phyloP scores from a whole-genome alignment of 176 grass and related monocot species.

The Leersia perrieri region DNA sequence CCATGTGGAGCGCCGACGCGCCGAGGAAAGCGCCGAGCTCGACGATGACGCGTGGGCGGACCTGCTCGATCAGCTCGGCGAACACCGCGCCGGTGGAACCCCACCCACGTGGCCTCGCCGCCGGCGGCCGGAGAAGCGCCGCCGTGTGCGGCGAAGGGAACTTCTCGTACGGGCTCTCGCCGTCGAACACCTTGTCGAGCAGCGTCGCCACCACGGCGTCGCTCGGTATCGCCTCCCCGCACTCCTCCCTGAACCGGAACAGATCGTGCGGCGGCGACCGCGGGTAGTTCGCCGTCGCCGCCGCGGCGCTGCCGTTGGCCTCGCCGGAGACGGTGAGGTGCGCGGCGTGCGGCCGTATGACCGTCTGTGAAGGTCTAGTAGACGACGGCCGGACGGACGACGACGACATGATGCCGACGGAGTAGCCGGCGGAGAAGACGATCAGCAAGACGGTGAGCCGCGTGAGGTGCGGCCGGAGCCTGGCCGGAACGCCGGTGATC shows the following conservation, averaged over 20 bases:
- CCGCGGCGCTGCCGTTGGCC: background rate
- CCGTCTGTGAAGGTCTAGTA: constrained; percentile 15
- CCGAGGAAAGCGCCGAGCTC: constrained; percentile 97
- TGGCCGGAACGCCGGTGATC: background rate
- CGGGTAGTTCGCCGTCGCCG: background rate
- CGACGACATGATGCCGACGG: constrained; percentile 61
- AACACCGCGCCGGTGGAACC: constrained; percentile 84
- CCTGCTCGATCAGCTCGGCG: constrained; percentile 59
- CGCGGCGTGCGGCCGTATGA: constrained; percentile 26
- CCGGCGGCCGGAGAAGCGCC: constrained; percentile 54
- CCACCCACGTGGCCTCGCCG: constrained; percentile 68
- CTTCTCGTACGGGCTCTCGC: constrained; percentile 59
- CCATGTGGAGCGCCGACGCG: constrained; percentile 98
- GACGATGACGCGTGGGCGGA: constrained; percentile 67
- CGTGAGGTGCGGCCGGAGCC: constrained; percentile 44
- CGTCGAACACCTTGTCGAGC: constrained; percentile 62
- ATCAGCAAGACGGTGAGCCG: constrained; percentile 43
- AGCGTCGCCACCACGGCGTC: constrained; percentile 57
- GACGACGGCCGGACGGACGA: constrained; percentile 31
- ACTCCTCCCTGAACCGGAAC: constrained; percentile 63
- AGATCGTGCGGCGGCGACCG: constrained; percentile 58
- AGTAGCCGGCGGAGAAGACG: constrained; percentile 75
- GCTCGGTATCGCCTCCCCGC: constrained; percentile 43
- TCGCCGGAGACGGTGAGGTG: constrained; percentile 20
- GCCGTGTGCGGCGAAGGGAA: constrained; percentile 60